Percentiles rank a stretch among this genome's conserved stretches.
phyloP scores from a whole-genome alignment of 441 rosid genomes.

The Populus trichocarpa region DNA sequence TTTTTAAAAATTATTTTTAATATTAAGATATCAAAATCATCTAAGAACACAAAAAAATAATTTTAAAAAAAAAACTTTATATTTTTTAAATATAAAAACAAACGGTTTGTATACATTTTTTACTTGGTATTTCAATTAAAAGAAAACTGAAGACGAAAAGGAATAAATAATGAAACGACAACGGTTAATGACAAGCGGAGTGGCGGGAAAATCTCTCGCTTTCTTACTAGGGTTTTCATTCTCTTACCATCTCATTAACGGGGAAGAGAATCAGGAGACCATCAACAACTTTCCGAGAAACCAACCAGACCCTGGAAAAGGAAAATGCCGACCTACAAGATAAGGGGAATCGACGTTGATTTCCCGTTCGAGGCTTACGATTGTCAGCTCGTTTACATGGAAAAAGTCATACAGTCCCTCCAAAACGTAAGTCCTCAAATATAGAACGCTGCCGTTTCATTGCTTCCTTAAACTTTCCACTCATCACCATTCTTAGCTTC shows the following conservation, averaged over 20 bases:
- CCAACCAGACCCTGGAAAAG: slow-evolving; percentile 9
- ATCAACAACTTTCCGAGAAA: slow-evolving; percentile 9
- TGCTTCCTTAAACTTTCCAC: background rate
- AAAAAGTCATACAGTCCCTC: slow-evolving; percentile 82
- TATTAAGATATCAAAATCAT: no score
- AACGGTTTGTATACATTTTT: no score
- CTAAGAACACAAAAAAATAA: no score
- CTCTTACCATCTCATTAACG: background rate
- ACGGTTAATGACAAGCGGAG: background rate
- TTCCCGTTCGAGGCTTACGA: slow-evolving; percentile 93
- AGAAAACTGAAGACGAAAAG: no score
- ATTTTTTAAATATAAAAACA: no score
- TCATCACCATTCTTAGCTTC: background rate
- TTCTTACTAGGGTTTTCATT: slow-evolving; percentile 14
- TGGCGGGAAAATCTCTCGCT: background rate
- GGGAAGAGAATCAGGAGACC: no score
- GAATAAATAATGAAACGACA: background rate
- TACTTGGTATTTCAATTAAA: no score
- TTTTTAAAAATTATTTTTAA: no score
- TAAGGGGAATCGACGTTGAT: slow-evolving; percentile 86
- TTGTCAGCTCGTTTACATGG: slow-evolving; percentile 93
- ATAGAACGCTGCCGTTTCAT: background rate
- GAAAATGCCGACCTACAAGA: slow-evolving; percentile 69
- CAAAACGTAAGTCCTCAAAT: slow-evolving; percentile 53
- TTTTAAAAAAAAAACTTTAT: no score